A percentile compares a stretch with the other conserved stretches of the same genome.
phyloP scores from a whole-genome alignment of 202 grass and related monocot genomes.

The Schoenoplectus tabernaemontani region DNA sequence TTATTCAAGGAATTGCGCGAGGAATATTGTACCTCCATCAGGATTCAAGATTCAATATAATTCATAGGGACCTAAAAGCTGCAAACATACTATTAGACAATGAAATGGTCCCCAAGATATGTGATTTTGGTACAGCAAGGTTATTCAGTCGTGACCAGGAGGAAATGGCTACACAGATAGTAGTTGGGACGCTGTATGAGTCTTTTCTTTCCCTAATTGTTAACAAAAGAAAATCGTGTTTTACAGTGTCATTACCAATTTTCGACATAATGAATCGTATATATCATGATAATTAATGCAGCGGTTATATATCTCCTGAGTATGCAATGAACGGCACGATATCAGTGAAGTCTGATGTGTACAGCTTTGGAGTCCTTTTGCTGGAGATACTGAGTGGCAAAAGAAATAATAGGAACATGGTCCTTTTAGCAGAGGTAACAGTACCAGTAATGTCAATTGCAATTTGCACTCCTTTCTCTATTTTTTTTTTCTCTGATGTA shows the following conservation, averaged over 20 bases:
- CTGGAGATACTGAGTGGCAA: constrained; percentile 32
- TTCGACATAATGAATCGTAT: background rate
- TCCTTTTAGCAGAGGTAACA: constrained; percentile 12
- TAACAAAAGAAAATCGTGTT: background rate
- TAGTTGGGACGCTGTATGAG: constrained; percentile 54
- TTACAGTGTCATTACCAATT: background rate
- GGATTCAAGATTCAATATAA: constrained; percentile 69
- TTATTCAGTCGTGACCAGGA: constrained; percentile 24
- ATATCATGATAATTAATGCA: constrained; percentile 11
- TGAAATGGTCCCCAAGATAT: constrained; percentile 70
- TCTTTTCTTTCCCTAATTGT: background rate
- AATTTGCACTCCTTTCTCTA: background rate
- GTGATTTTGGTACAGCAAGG: constrained; percentile 50
- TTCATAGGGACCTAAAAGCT: constrained; percentile 66
- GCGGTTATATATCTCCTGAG: constrained; percentile 36
- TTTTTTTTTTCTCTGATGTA: background rate
- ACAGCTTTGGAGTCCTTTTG: constrained; percentile 33
- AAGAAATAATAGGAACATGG: constrained; percentile 10
- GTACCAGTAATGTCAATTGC: background rate
- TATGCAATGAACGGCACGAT: constrained; percentile 28
- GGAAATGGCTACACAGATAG: constrained; percentile 29
- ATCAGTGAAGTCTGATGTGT: constrained; percentile 25
- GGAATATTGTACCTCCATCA: constrained; percentile 61
- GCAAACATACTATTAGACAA: constrained; percentile 57
- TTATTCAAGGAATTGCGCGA: constrained; percentile 46